A percentile compares a stretch with the other conserved stretches of the same genome.
Conservation (phyloP, 352 stramenopile genomes). For the Pythium scleroteichum region DNA sequence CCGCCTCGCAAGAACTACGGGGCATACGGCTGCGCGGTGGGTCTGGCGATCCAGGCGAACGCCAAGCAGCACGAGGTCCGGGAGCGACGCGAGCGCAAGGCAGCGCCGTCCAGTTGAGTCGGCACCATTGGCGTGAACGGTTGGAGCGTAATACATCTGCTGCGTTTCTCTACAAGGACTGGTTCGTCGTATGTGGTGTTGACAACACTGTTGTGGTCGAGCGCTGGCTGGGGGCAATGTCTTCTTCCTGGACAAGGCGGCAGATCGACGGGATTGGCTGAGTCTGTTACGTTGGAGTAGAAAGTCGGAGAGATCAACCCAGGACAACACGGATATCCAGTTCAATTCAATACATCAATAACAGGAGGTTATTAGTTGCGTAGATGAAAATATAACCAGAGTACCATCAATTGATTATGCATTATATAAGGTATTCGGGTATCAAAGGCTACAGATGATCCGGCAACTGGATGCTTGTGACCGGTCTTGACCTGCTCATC, state of each 20-base stretch:
- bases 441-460: neutral
- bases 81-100: constrained; percentile 5
- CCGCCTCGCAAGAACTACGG: constrained; percentile 24
- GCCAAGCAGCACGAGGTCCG: constrained; percentile 22
- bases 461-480: constrained; percentile 3
- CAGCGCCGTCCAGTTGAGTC: neutral
- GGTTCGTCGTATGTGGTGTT: neutral
- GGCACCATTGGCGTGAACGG: neutral
- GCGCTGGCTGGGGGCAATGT: no score
- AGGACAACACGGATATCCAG: neutral
- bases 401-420: no score
- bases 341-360: neutral
- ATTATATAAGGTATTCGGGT: neutral
- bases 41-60: constrained; percentile 14
- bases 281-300: neutral
- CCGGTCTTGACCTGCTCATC: constrained; percentile 17
- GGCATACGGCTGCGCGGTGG: constrained; percentile 25
- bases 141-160: constrained; percentile 6
- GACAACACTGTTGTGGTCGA: no score
- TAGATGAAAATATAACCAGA: no score
- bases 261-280: neutral
- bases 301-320: neutral
- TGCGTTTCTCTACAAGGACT: neutral
- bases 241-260: no score
- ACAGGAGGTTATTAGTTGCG: neutral